phyloP scores from a whole-genome alignment of 768 basidiomycete genomes.

The Amanita phalloides region DNA sequence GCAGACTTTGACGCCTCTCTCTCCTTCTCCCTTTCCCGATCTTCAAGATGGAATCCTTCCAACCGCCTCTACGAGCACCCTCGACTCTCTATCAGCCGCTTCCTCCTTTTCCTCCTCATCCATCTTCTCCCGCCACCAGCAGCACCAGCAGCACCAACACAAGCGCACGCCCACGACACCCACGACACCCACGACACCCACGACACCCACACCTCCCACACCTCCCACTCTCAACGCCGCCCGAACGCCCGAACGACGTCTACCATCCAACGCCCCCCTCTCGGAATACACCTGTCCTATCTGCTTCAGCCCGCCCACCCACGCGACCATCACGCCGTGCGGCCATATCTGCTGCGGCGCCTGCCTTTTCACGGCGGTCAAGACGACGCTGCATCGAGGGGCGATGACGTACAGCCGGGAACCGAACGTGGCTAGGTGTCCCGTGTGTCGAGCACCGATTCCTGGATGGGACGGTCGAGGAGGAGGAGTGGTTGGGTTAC shows the following conservation, averaged over 20 bases:
- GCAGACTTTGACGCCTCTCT: background rate
- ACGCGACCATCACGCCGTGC: constrained; percentile 71
- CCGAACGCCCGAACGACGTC: constrained; percentile 11
- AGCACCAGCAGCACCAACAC: too few species aligned
- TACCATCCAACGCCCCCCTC: constrained; percentile 24
- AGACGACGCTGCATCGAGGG: constrained; percentile 44
- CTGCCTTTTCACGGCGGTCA: constrained; percentile 67
- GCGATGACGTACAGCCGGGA: constrained; percentile 18
- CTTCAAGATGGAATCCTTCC: background rate
- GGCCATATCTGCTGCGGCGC: constrained; percentile 72
- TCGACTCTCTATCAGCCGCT: background rate
- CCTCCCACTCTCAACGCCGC: background rate
- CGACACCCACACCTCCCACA: too few species aligned
- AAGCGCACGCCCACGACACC: background rate
- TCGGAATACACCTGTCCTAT: constrained; percentile 70
- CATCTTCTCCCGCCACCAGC: too few species aligned
- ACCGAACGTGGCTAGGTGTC: constrained; percentile 41
- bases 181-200: background rate
- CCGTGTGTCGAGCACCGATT: constrained; percentile 58
- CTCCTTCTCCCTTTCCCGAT: background rate
- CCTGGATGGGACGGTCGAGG: constrained; percentile 64
- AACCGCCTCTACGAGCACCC: background rate
- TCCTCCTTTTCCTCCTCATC: background rate
- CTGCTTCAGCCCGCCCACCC: constrained; percentile 65
- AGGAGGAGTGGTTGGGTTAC: constrained; percentile 55